phyloP scores from a whole-genome alignment of 1,284 basidiomycete species.

The Fomitiporia mediterranea region DNA sequence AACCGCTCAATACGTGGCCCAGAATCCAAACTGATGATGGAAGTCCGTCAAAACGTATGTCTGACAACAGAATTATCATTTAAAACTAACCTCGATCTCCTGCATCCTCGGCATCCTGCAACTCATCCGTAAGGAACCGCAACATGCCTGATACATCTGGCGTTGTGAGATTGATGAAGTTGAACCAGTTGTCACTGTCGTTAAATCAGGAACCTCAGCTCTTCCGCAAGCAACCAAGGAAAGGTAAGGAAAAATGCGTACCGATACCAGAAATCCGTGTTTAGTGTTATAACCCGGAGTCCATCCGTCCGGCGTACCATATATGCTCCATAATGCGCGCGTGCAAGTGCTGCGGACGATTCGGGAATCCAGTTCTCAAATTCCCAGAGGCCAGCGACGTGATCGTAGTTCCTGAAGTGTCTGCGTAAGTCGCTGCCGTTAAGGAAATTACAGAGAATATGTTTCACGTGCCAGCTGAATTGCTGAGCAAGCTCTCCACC shows the following conservation, averaged over 20 bases:
- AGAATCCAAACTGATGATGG: conserved; percentile 65
- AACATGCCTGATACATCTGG: conserved; percentile 73
- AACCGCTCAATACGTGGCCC: conserved; percentile 73
- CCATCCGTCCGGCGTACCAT: conserved; percentile 66
- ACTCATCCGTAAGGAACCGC: conserved; percentile 74
- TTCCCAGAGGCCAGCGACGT: conserved; percentile 64
- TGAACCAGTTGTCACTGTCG: conserved; percentile 62
- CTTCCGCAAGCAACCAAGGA: no score
- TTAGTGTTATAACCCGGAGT: conserved; percentile 69
- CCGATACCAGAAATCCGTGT: conserved; percentile 67
- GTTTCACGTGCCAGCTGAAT: conserved; percentile 63
- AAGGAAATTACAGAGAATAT: background rate
- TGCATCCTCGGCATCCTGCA: conserved; percentile 72
- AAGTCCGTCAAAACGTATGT: background rate
- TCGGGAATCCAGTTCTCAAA: conserved; percentile 69
- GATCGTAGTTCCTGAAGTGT: conserved; percentile 63
- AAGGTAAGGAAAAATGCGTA: background rate
- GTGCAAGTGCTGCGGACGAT: conserved; percentile 51
- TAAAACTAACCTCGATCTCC: conserved; percentile 51
- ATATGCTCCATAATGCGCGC: conserved; percentile 71
- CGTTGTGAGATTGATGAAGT: conserved; percentile 70
- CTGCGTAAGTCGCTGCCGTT: conserved; percentile 6
- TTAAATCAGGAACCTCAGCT: conserved; percentile 23
- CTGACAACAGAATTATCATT: background rate
- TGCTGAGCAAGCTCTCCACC: conserved; percentile 49